Conservation (phyloP, 148 eudicot genomes). For the Salicornia ramosissima region DNA sequence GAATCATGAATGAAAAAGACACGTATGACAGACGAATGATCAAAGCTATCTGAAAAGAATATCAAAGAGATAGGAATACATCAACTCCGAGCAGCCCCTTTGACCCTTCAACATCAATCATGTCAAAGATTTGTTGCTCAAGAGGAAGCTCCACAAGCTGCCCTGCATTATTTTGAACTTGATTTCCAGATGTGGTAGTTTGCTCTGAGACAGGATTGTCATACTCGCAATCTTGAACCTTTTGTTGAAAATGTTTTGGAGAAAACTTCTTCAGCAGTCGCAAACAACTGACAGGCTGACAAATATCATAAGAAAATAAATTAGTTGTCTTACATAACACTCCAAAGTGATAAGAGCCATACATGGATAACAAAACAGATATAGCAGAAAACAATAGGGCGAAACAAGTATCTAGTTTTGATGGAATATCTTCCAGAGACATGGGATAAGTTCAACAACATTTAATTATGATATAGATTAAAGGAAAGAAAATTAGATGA, state of each 20-base stretch:
- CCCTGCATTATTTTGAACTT: slow-evolving; percentile 57
- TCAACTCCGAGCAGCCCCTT: slow-evolving; percentile 74
- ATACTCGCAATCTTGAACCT: slow-evolving; percentile 37
- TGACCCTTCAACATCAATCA: slow-evolving; percentile 77
- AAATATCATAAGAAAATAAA: slow-evolving; percentile 15
- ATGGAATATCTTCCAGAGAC: neutral
- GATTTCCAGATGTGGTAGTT: slow-evolving; percentile 33
- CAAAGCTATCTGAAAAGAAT: neutral
- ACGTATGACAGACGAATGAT: neutral
- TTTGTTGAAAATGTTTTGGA: slow-evolving; percentile 60
- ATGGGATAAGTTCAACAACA: slow-evolving; percentile 8
- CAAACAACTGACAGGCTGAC: slow-evolving; percentile 73
- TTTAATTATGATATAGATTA: neutral
- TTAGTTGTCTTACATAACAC: neutral
- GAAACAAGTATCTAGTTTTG: neutral
- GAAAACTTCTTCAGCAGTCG: slow-evolving; percentile 77
- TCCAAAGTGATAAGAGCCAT: neutral
- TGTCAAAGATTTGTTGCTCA: slow-evolving; percentile 82
- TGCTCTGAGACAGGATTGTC: slow-evolving; percentile 53
- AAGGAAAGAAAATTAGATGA: neutral
- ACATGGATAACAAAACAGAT: neutral
- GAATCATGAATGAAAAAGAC: neutral
- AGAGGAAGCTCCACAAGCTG: slow-evolving; percentile 94
- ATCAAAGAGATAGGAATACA: slow-evolving; percentile 32
- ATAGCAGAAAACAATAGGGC: neutral